Conservation (phyloP, 768 basidiomycete species). For the Mycena galericulata region DNA sequence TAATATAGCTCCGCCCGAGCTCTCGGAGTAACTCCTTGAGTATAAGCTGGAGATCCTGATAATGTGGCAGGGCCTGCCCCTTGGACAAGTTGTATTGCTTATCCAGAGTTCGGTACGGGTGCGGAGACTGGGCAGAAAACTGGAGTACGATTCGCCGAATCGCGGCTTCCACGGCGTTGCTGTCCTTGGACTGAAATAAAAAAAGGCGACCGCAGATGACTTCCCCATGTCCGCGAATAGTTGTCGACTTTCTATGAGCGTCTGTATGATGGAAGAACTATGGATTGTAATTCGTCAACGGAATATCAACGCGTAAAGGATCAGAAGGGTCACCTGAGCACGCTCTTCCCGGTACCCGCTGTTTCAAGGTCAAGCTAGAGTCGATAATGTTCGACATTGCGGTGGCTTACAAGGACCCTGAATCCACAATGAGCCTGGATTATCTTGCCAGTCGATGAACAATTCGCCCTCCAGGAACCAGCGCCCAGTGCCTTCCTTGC, state of each 20-base stretch:
- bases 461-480: slow-evolving; percentile 1
- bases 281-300: background rate
- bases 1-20: background rate
- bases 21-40: background rate
- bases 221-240: background rate
- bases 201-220: background rate
- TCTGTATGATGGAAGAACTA: background rate
- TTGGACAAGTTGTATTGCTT: background rate
- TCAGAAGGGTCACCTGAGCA: background rate
- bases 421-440: background rate
- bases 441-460: slow-evolving; percentile 12
- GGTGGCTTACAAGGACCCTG: background rate
- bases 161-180: background rate
- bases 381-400: background rate
- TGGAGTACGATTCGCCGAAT: slow-evolving; percentile 9
- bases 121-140: background rate
- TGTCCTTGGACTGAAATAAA: slow-evolving; percentile 3
- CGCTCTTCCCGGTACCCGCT: slow-evolving; percentile 13
- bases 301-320: background rate
- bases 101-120: background rate
- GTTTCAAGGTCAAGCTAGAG: background rate
- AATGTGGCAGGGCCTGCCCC: background rate
- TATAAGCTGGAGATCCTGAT: background rate
- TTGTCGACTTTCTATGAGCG: background rate
- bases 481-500: background rate